phyloP scores from a whole-genome alignment of 2,329 filamentous ascomycete genomes.

The Sarocladium brachiariae region DNA sequence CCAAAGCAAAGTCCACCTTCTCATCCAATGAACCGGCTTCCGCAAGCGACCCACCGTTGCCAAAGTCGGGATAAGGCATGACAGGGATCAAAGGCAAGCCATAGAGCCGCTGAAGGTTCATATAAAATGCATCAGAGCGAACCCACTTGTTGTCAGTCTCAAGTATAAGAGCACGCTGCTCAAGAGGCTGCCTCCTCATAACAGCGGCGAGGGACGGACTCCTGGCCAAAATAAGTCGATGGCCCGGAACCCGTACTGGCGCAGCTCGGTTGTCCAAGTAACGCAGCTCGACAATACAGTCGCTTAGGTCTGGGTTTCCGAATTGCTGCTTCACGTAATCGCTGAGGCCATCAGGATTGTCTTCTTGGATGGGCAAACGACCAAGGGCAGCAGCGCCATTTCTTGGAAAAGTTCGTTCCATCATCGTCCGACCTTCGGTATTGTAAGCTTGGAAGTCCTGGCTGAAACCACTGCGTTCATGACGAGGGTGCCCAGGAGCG shows the following conservation, averaged over 20 bases:
- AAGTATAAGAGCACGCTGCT: constrained; percentile 29
- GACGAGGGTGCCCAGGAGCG: constrained; percentile 21
- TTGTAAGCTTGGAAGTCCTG: constrained; percentile 22
- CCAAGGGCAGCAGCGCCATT: constrained; percentile 14
- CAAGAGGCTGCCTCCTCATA: constrained; percentile 24
- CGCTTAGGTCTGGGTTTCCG: constrained; percentile 26
- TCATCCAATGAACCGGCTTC: constrained; percentile 34
- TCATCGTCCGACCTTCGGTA: not conserved
- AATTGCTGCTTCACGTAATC: constrained; percentile 33
- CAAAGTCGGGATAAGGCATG: constrained; percentile 21
- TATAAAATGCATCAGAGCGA: constrained; percentile 49
- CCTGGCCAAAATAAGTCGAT: constrained; percentile 49
- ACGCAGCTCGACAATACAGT: constrained; percentile 40
- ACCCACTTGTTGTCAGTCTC: constrained; percentile 46
- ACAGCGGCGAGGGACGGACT: constrained; percentile 30
- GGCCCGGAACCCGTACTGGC: constrained; percentile 41
- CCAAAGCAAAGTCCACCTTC: constrained; percentile 50
- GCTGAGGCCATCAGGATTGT: constrained; percentile 30
- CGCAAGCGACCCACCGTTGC: constrained; percentile 23
- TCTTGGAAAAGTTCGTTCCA: constrained; percentile 6
- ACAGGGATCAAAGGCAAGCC: constrained; percentile 41
- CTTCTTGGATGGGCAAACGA: constrained; percentile 18
- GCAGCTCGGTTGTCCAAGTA: constrained; percentile 32
- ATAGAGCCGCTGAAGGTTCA: constrained; percentile 51
- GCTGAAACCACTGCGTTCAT: constrained; percentile 21